Evolutionary conservation across 2,329 filamentous ascomycete species (phyloP).

Genomic region (Calonectria pteridis): DNA sequence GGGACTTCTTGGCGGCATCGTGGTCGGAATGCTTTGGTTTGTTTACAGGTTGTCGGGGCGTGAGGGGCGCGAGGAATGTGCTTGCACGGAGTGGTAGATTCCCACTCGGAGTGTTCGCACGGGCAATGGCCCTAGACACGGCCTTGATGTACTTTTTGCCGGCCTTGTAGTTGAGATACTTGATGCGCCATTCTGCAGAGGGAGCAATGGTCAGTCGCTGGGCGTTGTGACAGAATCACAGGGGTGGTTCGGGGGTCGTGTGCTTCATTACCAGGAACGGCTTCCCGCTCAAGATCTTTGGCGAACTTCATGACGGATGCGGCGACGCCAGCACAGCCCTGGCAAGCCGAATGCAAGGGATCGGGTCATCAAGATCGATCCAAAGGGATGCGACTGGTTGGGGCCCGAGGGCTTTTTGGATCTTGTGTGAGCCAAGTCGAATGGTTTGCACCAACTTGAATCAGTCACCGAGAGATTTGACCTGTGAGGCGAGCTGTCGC

Average conservation of each 20-base stretch:
- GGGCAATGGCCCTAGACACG: constrained; percentile 78
- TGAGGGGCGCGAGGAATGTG: constrained; percentile 45
- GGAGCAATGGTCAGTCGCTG: constrained; percentile 18
- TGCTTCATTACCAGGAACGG: constrained; percentile 77
- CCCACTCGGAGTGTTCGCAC: constrained; percentile 64
- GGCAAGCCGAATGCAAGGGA: constrained; percentile 23
- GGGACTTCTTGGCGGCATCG: constrained; percentile 11
- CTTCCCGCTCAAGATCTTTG: constrained; percentile 86
- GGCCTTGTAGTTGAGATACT: constrained; percentile 95
- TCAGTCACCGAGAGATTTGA: constrained; percentile 13
- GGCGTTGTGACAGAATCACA: constrained; percentile 1
- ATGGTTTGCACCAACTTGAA: constrained; percentile 6
- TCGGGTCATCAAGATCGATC: constrained; percentile 31
- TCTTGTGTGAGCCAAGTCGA: constrained; percentile 1
- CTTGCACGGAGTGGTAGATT: constrained; percentile 49
- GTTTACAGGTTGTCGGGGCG: constrained; percentile 34
- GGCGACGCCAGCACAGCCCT: constrained; percentile 25
- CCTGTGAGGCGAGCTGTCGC: constrained; percentile 20
- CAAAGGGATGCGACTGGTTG: constrained; percentile 12
- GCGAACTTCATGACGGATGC: constrained; percentile 70
- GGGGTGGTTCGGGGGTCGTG: constrained; percentile 7
- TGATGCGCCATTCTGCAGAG: constrained; percentile 83
- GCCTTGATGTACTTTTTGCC: constrained; percentile 96
- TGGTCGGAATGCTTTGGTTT: constrained; percentile 13
- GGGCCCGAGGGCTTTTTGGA: not conserved